These are phyloP conservation scores for Ascoidea tarda DNA, from an alignment of 805 yeast species.

Conservation along the genomic window DNA sequence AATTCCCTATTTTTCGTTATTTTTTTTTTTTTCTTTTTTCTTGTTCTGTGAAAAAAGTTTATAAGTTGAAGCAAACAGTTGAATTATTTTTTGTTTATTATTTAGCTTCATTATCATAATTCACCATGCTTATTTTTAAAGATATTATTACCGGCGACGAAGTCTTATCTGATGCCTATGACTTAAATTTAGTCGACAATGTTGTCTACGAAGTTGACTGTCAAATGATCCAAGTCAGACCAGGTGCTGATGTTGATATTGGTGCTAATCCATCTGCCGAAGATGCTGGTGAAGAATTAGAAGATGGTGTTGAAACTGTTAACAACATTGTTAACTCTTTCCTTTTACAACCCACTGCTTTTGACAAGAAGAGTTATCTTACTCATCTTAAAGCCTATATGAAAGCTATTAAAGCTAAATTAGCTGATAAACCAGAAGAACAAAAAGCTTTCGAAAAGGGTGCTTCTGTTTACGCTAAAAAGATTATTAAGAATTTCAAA, in stretches of 20 bases:
- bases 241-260: conserved; percentile 86
- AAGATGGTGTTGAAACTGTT: conserved; percentile 79
- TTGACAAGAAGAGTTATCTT: conserved; percentile 96
- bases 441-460: conserved; percentile 92
- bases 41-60: too few relatives aligned
- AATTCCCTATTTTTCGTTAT: not conserved
- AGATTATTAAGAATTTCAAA: conserved; percentile 86
- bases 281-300: conserved; percentile 72
- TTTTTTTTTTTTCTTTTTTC: too few relatives aligned
- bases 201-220: conserved; percentile 97
- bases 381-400: conserved; percentile 98
- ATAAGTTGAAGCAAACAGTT: too few relatives aligned
- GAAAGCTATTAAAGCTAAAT: conserved; percentile 87
- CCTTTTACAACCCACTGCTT: conserved; percentile 91
- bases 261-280: conserved; percentile 99
- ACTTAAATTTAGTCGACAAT: conserved; percentile 70
- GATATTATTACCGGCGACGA: conserved; percentile 94
- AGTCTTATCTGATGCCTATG: conserved; percentile 95
- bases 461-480: conserved; percentile 92
- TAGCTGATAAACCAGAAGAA: conserved; percentile 84
- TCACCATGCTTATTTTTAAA: conserved; percentile 22
- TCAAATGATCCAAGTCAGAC: conserved; percentile 73
- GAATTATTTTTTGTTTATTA: too few relatives aligned
- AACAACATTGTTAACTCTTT: conserved; percentile 98
- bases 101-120: too few relatives aligned